Percentiles rank a stretch among this genome's conserved stretches.
Conservation (phyloP, 768 basidiomycete species). For the Kwoniella europaea region DNA sequence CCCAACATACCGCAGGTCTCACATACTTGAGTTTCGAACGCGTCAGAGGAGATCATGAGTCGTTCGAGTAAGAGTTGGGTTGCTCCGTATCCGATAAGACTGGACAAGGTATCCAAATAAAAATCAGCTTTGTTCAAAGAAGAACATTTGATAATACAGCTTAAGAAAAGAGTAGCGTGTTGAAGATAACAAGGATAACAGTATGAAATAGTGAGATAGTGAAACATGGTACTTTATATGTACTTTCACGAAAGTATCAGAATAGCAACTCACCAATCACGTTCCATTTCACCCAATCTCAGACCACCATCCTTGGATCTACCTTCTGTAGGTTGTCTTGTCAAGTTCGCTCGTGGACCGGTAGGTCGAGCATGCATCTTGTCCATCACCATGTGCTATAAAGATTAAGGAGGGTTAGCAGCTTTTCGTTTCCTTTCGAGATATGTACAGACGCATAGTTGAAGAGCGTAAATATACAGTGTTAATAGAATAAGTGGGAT, state of each 20-base stretch:
- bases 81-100: slow-evolving; percentile 92
- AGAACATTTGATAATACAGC: no score
- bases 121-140: no score
- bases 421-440: no score
- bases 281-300: slow-evolving; percentile 98
- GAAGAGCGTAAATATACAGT: no score
- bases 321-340: slow-evolving; percentile 97
- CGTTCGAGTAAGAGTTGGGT: slow-evolving; percentile 94
- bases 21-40: slow-evolving; percentile 96
- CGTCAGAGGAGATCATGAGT: slow-evolving; percentile 98
- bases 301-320: slow-evolving; percentile 96
- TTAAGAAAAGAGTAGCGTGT: no score
- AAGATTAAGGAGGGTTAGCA: no score
- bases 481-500: no score
- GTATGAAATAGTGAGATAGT: no score
- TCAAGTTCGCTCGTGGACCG: slow-evolving; percentile 93
- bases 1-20: slow-evolving; percentile 93
- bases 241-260: background rate
- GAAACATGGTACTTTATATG: background rate
- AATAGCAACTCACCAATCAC: slow-evolving; percentile 71
- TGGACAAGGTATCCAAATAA: slow-evolving; percentile 16
- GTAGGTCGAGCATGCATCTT: slow-evolving; percentile 99
- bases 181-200: no score
- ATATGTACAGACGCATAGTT: no score
- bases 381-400: slow-evolving; percentile 98